Base-by-base conservation (phyloP, 768 basidiomycete genomes). In the Rhizopogon rudus region DNA sequence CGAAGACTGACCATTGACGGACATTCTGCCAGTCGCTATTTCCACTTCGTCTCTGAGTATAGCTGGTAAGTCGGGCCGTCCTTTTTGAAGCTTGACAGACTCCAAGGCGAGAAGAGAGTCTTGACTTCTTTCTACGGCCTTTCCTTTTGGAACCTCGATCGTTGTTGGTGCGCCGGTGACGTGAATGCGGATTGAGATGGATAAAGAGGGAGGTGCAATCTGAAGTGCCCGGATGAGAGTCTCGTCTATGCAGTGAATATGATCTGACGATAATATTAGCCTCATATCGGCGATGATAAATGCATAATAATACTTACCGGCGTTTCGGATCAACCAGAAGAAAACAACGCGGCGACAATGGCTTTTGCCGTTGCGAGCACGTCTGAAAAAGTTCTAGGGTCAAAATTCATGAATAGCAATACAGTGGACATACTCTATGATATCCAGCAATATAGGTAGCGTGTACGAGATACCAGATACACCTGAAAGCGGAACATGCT, bases 381-480 rank as follows among this genome's bases (percentile, higher is more conserved):
- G 53, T 61, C 51, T 44, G 31, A 5, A 22, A 10, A 17, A 22
- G 3, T 3, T 10, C 2, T 37, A 8, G 31, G 37, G 25, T 40
- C 28, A 31, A 20, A 5, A 22, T 20, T 2, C 14, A 29, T 14
- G 2, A 50, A 54, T 5, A 12, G 39, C 9, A 40, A 45, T 25
- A 20, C 16, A 31, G 16, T 31, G 1, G 8, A 61, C 71, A 49
- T 58, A 79, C 79, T 70, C 66, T 22, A 81, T 62, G 1, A 77
- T 57, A 52, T 76, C 72, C 33, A 78, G 58, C 20, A 82, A 66
- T 20, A 77, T 62, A 8, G 81, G 76, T 0, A 79, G 63, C 13
- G 74, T 73, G 57, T 77, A 81, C 3, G 79, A 71, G 9, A 81
- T 68, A 0, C 81, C 81, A 3, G 81, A 78, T 5, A 81, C 81